Evolutionary conservation across 805 yeast genomes (phyloP), one percentile per base, ranked within the genome.

Genomic region (Yarrowia osloensis): DNA sequence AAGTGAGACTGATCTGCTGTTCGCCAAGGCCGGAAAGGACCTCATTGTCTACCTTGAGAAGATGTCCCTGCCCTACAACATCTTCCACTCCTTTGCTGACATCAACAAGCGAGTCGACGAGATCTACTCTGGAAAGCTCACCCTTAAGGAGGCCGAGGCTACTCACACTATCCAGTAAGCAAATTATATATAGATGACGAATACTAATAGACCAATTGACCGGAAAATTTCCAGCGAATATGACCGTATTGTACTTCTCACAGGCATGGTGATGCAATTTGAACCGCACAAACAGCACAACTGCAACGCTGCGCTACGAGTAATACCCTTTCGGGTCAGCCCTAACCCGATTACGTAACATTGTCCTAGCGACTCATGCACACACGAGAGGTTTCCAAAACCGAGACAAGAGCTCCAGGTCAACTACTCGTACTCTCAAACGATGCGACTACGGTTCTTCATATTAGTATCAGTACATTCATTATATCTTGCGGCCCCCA

Each of bases 21-120:
- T 94, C 78, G 99, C 99, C 54, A 94, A 92, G 80, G 86, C 86
- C 70, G 99, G 98, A 61, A 86, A 89, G 73, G 98, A 95, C 75
- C 83, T 95, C 72, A 88, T 94, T 71, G 88, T 87, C 44, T 94
- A 86, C 80, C 95, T 98, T 79, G 83, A 83, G 71, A 81, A 87
- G 55, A 94, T 92, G 76, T 81, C 84, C 39, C 89, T 95, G 70
- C 96, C 97, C 21, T 94, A 87, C 80, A 85, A 88, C 57, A 96
- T 89, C 74, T 95, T 95, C 78, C 86, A 85, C 70, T 80, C 88
- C 50, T 95, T 90, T 73, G 78, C 79, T 40, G 96, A 91, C 71
- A 94, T 94, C 73, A 84, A 89, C 73, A 71, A 74, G n/a, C 84
- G 84, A 72, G 83, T 90, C 70, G 78, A 84, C 73, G 77, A 79